Evolutionary conservation across 495 filamentous ascomycete species (phyloP), one percentile per base, ranked within the genome.

Genomic region (Astrothelium subdiscretum): DNA sequence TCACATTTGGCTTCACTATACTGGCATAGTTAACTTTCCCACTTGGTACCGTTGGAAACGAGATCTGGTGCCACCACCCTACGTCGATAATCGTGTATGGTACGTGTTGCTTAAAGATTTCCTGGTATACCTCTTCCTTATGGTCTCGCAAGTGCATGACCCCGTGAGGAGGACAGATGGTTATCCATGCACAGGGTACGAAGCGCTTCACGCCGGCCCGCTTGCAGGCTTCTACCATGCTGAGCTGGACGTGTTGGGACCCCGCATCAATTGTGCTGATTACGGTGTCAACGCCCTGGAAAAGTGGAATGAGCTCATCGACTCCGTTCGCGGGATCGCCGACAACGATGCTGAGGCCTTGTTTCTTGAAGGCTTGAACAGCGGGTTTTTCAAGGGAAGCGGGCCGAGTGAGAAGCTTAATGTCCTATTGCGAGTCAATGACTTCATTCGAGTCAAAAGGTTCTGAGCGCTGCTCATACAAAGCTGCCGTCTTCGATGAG

Each of bases 31-130:
- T 80, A 32, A 77, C 72, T 58, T 75, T 74, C 12, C 82, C 82
- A 26, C 79, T 82, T 22, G 76, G 71, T 22, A 85, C 69, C 24
- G 71, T 67, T 3, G 78, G 80, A 63, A 79, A 78, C 5, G 75
- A 71, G 57, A 83, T 68, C 68, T 83, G 79, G 70, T 80, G 80
- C 82, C 82, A 86, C 75, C 76, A 84, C 54, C 83, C 83, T 44
- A 84, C 76, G 65, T 85, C 82, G 64, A 86, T 78, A 68, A 84
- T 77, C 24, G 82, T 86, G 72, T 83, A 86, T 27, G 81, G 80
- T 27, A 85, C 72, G 60, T 70, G 67, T 27, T 81, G 67, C 64
- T 76, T 73, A 68, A 77, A 78, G 68, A 85, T 76, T 60, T 80
- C 76, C 60, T 82, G 77, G 71, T 80, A 78, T 31, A 84, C 76